phyloP scores from a whole-genome alignment of 2,329 filamentous ascomycete species.

The Harringtonia lauricola region DNA sequence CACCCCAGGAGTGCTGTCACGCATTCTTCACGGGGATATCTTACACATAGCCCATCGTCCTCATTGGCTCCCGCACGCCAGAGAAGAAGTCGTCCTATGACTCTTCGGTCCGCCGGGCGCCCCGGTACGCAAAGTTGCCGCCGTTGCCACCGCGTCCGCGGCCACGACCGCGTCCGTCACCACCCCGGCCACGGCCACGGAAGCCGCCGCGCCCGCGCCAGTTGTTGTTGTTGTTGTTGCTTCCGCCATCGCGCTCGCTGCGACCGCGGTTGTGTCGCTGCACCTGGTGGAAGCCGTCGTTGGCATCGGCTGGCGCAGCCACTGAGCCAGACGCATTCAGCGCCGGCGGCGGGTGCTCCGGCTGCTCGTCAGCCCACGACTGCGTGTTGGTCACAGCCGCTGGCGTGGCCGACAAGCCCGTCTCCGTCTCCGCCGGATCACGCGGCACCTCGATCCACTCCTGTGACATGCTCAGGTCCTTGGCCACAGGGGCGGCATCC shows the following conservation, averaged over 20 bases:
- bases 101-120: conserved; percentile 5
- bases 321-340: conserved; percentile 10
- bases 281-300: conserved; percentile 66
- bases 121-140: conserved; percentile 1
- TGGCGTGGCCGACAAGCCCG: conserved; percentile 48
- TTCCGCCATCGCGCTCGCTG: conserved; percentile 41
- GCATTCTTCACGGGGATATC: too few species aligned
- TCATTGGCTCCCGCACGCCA: background rate
- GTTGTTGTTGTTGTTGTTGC: too few species aligned
- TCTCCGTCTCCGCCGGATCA: conserved; percentile 64
- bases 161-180: conserved; percentile 4
- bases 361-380: conserved; percentile 76
- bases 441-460: conserved; percentile 71
- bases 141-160: conserved; percentile 1
- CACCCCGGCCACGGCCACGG: conserved; percentile 14
- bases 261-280: conserved; percentile 47
- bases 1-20: too few species aligned
- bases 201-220: conserved; percentile 37
- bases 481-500: conserved; percentile 31
- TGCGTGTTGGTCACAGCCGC: conserved; percentile 43
- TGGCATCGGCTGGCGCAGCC: conserved; percentile 28
- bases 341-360: conserved; percentile 30
- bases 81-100: too few species aligned
- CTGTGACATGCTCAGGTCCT: conserved; percentile 36
- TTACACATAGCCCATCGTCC: too few species aligned